Conservation (phyloP, 495 filamentous ascomycete species). For the Paragyromitra xinjiangensis region DNA sequence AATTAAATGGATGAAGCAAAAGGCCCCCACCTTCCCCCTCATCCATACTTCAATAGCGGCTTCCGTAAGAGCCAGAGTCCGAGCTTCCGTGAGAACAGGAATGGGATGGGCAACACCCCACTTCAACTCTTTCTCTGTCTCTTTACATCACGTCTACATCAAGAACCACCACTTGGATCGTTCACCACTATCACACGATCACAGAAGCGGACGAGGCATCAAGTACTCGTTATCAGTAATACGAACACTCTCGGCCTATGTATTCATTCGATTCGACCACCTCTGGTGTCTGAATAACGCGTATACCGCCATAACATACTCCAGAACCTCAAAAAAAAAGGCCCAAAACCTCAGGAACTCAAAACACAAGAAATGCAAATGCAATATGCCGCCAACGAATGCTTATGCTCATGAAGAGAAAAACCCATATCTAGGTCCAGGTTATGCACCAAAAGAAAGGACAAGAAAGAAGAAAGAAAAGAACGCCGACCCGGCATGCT, state of each 20-base stretch:
- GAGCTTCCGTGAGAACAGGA: background rate
- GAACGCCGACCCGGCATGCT: conserved; percentile 27
- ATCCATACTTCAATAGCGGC: background rate
- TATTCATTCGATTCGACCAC: conserved; percentile 1
- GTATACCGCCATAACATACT: background rate
- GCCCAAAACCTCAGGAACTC: background rate
- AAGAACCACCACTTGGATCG: background rate
- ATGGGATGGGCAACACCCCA: background rate
- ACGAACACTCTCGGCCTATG: background rate
- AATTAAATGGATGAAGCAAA: background rate
- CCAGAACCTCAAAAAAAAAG: background rate
- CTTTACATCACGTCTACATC: background rate
- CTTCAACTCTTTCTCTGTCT: background rate
- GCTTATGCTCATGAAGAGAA: background rate
- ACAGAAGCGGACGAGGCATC: background rate
- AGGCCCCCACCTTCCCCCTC: background rate
- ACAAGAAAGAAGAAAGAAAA: conserved; percentile 14
- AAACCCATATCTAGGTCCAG: conserved; percentile 9
- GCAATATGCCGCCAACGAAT: conserved; percentile 23
- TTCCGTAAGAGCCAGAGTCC: background rate
- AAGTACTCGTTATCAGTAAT: background rate
- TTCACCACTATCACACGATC: background rate
- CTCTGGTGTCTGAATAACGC: background rate
- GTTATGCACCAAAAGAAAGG: conserved; percentile 22
- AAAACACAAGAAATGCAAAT: conserved; percentile 14